Percentiles rank a stretch among this genome's conserved stretches.
Conservation (phyloP, 192 early-diverging fungal genomes). For the Backusella mclennaniae region DNA sequence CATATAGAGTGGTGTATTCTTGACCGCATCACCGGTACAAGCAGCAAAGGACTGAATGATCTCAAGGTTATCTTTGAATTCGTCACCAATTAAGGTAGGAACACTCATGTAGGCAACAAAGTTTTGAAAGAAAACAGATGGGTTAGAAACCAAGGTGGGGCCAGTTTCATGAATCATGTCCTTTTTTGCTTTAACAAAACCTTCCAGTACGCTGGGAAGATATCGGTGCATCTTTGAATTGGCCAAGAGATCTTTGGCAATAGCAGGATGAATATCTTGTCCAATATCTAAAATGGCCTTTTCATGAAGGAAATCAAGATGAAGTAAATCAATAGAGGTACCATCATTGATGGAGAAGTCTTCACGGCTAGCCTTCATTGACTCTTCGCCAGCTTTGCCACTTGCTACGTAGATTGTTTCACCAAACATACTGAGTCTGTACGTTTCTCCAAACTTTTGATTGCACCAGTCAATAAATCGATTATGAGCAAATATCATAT, state of each 20-base stretch:
- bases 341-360: slow-evolving; percentile 23
- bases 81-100: slow-evolving; percentile 17
- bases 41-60: slow-evolving; percentile 24
- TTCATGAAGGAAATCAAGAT: slow-evolving; percentile 18
- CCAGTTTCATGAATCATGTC: background rate
- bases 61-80: slow-evolving; percentile 8
- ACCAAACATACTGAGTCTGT: slow-evolving; percentile 19
- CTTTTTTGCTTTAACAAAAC: background rate
- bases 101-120: slow-evolving; percentile 33
- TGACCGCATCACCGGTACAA: slow-evolving; percentile 21
- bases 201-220: slow-evolving; percentile 2
- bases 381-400: slow-evolving; percentile 20
- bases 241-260: slow-evolving; percentile 9
- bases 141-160: background rate
- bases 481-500: slow-evolving; percentile 3
- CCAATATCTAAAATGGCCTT: slow-evolving; percentile 16
- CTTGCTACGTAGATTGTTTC: slow-evolving; percentile 9
- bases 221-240: slow-evolving; percentile 9
- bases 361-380: slow-evolving; percentile 12
- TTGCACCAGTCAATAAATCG: slow-evolving; percentile 28
- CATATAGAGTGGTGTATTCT: slow-evolving; percentile 11
- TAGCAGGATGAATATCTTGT: slow-evolving; percentile 8
- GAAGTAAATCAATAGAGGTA: slow-evolving; percentile 12
- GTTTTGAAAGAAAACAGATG: slow-evolving; percentile 7
- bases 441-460: slow-evolving; percentile 26